These are phyloP conservation scores for Amaranthus tricolor DNA, from an alignment of 179 eudicot species.

Conservation along the genomic window DNA sequence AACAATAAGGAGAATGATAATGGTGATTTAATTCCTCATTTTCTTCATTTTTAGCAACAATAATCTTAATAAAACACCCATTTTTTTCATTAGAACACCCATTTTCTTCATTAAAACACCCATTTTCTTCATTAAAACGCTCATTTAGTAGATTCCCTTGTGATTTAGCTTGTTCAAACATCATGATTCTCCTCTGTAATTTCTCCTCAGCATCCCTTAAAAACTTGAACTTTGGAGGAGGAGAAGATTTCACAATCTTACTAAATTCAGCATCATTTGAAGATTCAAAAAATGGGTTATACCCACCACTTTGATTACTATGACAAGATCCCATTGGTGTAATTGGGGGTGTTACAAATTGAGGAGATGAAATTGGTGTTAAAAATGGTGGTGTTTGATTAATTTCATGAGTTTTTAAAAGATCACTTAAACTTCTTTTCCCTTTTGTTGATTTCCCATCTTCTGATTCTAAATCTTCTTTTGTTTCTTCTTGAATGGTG, in stretches of 20 bases:
- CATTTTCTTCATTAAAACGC: background rate
- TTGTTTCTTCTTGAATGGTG: conserved; percentile 79
- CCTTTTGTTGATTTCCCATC: conserved; percentile 46
- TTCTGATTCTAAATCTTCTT: conserved; percentile 73
- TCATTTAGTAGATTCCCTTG: background rate
- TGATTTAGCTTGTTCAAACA: conserved; percentile 27
- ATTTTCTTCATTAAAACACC: background rate
- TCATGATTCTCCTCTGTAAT: conserved; percentile 34
- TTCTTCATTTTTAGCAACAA: conserved; percentile 36
- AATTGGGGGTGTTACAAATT: conserved; percentile 56
- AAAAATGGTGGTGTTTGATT: conserved; percentile 35
- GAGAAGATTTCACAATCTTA: conserved; percentile 50
- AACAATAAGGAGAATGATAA: conserved; percentile 23
- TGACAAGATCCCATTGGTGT: conserved; percentile 35
- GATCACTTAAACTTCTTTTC: conserved; percentile 49
- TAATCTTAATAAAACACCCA: conserved; percentile 44
- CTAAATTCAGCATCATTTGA: conserved; percentile 61
- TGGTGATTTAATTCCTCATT: conserved; percentile 22
- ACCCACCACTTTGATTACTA: conserved; percentile 21
- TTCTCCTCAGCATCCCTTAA: conserved; percentile 82
- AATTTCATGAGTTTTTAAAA: conserved; percentile 29
- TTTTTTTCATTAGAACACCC: conserved; percentile 25
- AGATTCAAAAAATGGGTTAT: conserved; percentile 46
- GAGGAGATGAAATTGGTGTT: conserved; percentile 64
- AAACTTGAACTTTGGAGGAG: conserved; percentile 73